Evolutionary conservation across 2,329 filamentous ascomycete genomes (phyloP).

Genomic region (Colletotrichum nymphaeae): DNA sequence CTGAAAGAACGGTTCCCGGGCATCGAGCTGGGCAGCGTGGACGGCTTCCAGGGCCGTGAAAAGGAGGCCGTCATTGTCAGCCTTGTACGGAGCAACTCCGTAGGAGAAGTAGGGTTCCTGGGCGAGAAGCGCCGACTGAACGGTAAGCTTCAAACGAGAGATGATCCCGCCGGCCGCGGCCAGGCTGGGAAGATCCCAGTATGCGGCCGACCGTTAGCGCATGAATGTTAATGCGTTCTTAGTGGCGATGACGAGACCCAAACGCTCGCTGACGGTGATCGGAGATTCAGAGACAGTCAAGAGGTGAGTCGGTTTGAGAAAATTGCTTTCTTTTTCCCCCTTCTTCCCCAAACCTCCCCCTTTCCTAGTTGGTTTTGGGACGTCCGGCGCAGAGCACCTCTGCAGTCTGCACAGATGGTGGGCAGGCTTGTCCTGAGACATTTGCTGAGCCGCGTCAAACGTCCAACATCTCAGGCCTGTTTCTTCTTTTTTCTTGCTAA

Average conservation of each 20-base stretch:
- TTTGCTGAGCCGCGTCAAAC: conserved; percentile 19
- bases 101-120: conserved; percentile 91
- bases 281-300: conserved; percentile 95
- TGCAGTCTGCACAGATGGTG: conserved; percentile 14
- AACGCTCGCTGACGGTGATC: conserved; percentile 88
- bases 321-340: conserved; percentile 27
- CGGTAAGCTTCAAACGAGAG: conserved; percentile 65
- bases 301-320: conserved; percentile 69
- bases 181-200: conserved; percentile 15
- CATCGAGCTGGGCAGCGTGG: conserved; percentile 94
- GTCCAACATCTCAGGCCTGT: conserved; percentile 20
- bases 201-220: conserved; percentile 13
- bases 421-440: conserved; percentile 26
- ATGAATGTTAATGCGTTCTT: conserved; percentile 57
- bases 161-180: neutral
- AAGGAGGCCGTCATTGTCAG: conserved; percentile 96
- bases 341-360: neutral
- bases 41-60: conserved; percentile 96
- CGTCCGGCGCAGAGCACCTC: conserved; percentile 24
- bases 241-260: conserved; percentile 98
- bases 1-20: conserved; percentile 86
- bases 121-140: conserved; percentile 93
- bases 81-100: conserved; percentile 90
- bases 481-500: conserved; percentile 28
- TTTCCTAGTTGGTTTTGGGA: conserved; percentile 11